phyloP scores from a whole-genome alignment of 139 green algal species.

The Raphidocelis subcapitata region DNA sequence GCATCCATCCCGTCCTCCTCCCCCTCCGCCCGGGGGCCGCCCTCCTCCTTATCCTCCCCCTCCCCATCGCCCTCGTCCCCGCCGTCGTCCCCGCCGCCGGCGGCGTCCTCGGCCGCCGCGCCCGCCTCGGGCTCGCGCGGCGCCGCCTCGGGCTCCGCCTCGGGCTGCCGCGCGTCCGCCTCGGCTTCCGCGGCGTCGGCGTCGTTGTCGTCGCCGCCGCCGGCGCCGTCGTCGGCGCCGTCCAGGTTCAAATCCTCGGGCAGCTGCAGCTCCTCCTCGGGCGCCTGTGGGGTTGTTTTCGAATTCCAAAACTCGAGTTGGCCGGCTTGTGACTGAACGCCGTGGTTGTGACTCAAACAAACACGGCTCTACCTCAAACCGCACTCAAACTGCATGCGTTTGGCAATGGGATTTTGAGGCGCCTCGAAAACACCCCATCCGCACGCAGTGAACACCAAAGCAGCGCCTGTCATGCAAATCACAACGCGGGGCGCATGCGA shows the following conservation, averaged over 20 bases:
- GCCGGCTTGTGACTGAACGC: too few relatives aligned
- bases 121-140: conserved; percentile 27
- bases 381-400: too few relatives aligned
- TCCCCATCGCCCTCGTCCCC: conserved; percentile 27
- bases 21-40: background rate
- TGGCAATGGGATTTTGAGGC: too few relatives aligned
- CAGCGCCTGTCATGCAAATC: too few relatives aligned
- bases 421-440: too few relatives aligned
- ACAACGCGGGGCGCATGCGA: too few relatives aligned
- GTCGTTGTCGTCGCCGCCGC: conserved; percentile 8
- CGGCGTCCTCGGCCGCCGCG: conserved; percentile 52
- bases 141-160: conserved; percentile 1
- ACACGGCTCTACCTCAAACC: too few relatives aligned
- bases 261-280: conserved; percentile 75
- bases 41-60: conserved; percentile 25
- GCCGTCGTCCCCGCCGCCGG: conserved; percentile 28
- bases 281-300: conserved; percentile 37
- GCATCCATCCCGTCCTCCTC: conserved; percentile 15
- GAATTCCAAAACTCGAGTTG: too few relatives aligned
- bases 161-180: too few relatives aligned
- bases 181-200: background rate
- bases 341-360: too few relatives aligned
- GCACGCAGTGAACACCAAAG: too few relatives aligned
- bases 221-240: conserved; percentile 41
- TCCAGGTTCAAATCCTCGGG: conserved; percentile 87